These are phyloP conservation scores for Metschnikowia cerradonensis DNA, from an alignment of 805 yeast genomes.

Conservation along the genomic window DNA sequence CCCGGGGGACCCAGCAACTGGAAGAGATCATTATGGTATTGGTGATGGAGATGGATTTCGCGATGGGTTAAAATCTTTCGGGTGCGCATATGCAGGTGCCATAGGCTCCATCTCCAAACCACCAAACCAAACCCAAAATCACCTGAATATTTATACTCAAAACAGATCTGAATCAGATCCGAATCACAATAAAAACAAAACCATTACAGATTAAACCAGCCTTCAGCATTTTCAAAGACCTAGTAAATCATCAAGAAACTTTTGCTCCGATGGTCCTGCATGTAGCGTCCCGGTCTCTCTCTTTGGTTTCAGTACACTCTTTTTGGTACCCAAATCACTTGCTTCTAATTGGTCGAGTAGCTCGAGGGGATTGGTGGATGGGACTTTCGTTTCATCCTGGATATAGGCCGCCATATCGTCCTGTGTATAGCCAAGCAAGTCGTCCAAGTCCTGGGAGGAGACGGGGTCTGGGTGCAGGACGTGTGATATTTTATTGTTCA, in stretches of 20 bases:
- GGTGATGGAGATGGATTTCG: constrained; percentile 6
- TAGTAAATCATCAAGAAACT: constrained; percentile 19
- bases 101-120: neutral
- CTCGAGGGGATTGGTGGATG: neutral
- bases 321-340: neutral
- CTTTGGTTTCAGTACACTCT: too few relatives aligned
- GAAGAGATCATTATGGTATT: constrained; percentile 71
- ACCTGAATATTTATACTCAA: too few relatives aligned
- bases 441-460: constrained; percentile 13
- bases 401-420: neutral
- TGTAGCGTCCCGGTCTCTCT: neutral
- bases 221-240: neutral
- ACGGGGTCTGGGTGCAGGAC: neutral
- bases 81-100: neutral
- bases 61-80: constrained; percentile 5
- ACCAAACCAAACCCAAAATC: too few relatives aligned
- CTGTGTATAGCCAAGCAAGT: constrained; percentile 6
- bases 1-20: constrained; percentile 93
- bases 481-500: constrained; percentile 22
- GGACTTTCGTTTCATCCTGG: neutral
- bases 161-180: too few relatives aligned
- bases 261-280: constrained; percentile 4
- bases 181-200: too few relatives aligned
- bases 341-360: neutral
- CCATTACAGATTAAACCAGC: too few relatives aligned